These are phyloP conservation scores for Trypanosoma platydactyli DNA, from an alignment of 208 protist species.

Conservation along the genomic window DNA sequence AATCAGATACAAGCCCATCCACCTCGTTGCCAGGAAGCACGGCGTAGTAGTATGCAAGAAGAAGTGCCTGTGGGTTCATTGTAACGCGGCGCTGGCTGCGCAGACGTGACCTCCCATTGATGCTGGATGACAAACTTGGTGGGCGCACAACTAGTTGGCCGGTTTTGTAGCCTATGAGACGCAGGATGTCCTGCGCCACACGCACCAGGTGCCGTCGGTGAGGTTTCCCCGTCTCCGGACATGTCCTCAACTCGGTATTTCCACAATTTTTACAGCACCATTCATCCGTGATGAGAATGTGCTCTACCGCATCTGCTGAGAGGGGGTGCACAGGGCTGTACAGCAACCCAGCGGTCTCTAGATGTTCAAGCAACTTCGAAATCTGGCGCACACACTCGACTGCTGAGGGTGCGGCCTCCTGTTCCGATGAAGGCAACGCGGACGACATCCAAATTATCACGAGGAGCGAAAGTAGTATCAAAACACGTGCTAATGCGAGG, in stretches of 20 bases:
- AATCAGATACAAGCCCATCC: constrained; percentile 42
- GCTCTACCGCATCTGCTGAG: constrained; percentile 53
- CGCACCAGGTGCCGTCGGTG: constrained; percentile 68
- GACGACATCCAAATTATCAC: neutral
- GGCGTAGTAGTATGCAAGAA: constrained; percentile 73
- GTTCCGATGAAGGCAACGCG: too few relatives aligned
- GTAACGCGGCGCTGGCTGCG: constrained; percentile 57
- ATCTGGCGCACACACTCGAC: constrained; percentile 41
- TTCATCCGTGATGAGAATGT: constrained; percentile 71
- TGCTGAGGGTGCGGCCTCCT: neutral
- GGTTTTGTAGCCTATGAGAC: constrained; percentile 48
- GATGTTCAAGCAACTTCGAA: constrained; percentile 34
- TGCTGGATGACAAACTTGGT: constrained; percentile 47
- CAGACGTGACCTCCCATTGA: constrained; percentile 58
- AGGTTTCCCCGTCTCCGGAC: constrained; percentile 54
- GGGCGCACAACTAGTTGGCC: constrained; percentile 54
- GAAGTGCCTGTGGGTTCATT: constrained; percentile 73
- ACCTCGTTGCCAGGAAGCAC: constrained; percentile 28
- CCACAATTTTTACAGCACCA: constrained; percentile 63
- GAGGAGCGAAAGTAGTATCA: neutral
- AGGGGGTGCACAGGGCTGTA: constrained; percentile 32
- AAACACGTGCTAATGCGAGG: neutral
- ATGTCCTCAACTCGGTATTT: constrained; percentile 32
- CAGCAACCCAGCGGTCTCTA: constrained; percentile 54
- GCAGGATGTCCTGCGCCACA: constrained; percentile 61